Evolutionary conservation across 345 rosid genomes (phyloP).

Genomic region (Heritiera littoralis): DNA sequence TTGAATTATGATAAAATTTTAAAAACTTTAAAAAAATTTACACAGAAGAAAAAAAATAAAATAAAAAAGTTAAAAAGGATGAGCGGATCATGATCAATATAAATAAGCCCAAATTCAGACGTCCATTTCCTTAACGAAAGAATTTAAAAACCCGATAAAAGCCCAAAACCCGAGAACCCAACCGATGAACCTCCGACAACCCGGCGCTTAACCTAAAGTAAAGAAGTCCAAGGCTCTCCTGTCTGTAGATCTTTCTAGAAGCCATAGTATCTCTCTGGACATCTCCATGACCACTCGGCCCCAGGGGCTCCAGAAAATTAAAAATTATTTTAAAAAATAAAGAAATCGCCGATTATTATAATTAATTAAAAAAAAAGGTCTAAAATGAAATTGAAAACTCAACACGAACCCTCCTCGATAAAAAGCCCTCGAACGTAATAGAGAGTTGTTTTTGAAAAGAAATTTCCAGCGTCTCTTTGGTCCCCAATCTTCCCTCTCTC

Average conservation of each 20-base stretch:
- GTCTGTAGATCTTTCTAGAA: slow-evolving; percentile 30
- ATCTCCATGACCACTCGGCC: slow-evolving; percentile 15
- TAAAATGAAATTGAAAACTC: slow-evolving; percentile 28
- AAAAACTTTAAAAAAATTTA: too few relatives aligned
- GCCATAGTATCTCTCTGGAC: slow-evolving; percentile 22
- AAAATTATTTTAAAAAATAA: neutral
- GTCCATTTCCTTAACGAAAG: neutral
- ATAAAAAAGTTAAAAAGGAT: too few relatives aligned
- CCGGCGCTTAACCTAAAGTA: neutral
- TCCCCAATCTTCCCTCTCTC: slow-evolving; percentile 4
- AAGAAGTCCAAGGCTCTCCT: neutral
- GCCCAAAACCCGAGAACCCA: neutral
- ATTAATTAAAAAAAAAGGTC: neutral
- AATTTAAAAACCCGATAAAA: neutral
- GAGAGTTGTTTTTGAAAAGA: slow-evolving; percentile 9
- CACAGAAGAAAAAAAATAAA: too few relatives aligned
- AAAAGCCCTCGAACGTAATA: slow-evolving; percentile 6
- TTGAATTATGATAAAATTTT: too few relatives aligned
- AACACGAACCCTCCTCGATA: slow-evolving; percentile 32
- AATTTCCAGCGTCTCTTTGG: slow-evolving; percentile 22
- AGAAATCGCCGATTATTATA: neutral
- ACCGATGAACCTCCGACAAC: neutral
- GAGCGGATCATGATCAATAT: too few relatives aligned
- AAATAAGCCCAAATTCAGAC: neutral
- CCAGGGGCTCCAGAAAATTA: neutral